phyloP scores from a whole-genome alignment of 1,284 basidiomycete genomes.

The Gomphus bonarii region DNA sequence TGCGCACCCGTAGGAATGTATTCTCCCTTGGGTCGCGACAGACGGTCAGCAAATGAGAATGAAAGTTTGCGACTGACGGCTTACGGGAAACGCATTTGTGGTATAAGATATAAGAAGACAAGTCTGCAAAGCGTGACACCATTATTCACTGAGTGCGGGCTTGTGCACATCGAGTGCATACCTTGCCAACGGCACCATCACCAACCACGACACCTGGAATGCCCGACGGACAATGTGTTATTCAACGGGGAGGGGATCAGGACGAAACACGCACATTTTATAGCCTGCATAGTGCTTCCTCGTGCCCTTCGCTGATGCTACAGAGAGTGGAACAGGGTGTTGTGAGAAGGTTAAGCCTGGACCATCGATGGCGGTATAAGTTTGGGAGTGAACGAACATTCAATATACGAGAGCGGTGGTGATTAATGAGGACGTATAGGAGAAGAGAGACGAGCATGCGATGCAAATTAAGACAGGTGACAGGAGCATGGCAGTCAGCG shows the following conservation, averaged over 20 bases:
- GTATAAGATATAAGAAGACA: constrained; percentile 97
- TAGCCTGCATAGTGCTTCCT: constrained; percentile 45
- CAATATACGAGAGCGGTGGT: too few relatives aligned
- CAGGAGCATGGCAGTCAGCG: neutral
- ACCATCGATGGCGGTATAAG: neutral
- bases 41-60: constrained; percentile 10
- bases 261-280: constrained; percentile 42
- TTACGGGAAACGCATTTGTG: constrained; percentile 88
- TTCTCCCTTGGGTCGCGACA: constrained; percentile 58
- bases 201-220: constrained; percentile 89
- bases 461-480: neutral
- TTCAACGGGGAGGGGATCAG: constrained; percentile 10
- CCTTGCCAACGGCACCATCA: constrained; percentile 99
- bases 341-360: neutral
- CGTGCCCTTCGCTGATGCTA: neutral
- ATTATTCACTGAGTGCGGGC: neutral
- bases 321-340: neutral
- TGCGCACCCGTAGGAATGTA: constrained; percentile 88
- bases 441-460: neutral
- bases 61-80: constrained; percentile 25
- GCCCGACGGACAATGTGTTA: constrained; percentile 21
- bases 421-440: neutral
- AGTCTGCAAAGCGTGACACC: constrained; percentile 44
- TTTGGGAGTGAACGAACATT: neutral
- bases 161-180: constrained; percentile 25